Base-by-base conservation (phyloP, 768 basidiomycete genomes). In the Tylopilus intermedius region DNA sequence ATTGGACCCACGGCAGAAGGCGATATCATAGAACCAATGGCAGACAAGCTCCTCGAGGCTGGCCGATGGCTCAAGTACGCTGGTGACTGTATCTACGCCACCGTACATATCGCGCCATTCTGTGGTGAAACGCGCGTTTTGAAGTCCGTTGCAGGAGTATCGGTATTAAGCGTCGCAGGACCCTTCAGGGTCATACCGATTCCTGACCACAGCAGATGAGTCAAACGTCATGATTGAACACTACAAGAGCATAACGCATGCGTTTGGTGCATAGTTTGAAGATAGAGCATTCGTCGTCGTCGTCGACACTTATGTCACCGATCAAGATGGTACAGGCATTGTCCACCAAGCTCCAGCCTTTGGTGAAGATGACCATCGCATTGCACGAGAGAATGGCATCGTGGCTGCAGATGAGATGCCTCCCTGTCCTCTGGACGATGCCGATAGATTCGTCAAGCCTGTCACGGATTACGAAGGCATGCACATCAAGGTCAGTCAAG, bases 261-360 rank as follows among this genome's bases (percentile, higher is more conserved):
- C 14, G n/a, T 42, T 42, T 50, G 27, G 33, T 32, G 1, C 9
- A 26, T 38, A 97, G 94, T 98, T 81, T 66, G 88, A 90, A 65
- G 92, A 94, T 67, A 83, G 81, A 60, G 95, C 92, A 0, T 98
- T 95, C 76, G 72, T 86, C 51, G 92, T 99, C 14, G 68, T 99
- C 13, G 78, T 81, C 21, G 96, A 99, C 64, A 86, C 85, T 0
- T 99, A 99, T 67, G 95, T 99, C 45, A 95, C 92, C 4, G 88
- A 86, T 60, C 79, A 83, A 14, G 90, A 93, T 54, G 96, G 96
- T 65, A 99, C 96, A 27, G 96, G 96, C 62, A 94, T 98, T 63
- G 96, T 99, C 29, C 96, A 99, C 68, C 96, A 99, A 73, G 93
- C 96, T 2, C 96, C 96, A 2, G 94, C 88, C 0, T 98, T 96